Percentiles rank a stretch among this genome's conserved stretches.
These are phyloP conservation scores for Xylaria sp. DNA, from an alignment of 2,329 filamentous ascomycete species.

Conservation along the genomic window DNA sequence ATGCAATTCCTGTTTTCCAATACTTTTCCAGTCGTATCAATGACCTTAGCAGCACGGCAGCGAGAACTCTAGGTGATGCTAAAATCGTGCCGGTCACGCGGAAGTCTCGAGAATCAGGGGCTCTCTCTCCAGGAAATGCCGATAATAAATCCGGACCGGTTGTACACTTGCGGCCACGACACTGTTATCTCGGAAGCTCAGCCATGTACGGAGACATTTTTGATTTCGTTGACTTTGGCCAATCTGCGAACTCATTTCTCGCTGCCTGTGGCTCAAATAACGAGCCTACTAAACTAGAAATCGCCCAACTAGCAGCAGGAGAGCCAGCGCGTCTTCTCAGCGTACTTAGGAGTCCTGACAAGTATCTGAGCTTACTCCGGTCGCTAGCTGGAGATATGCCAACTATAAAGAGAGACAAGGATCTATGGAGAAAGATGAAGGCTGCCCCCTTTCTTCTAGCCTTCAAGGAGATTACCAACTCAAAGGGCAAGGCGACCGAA, in stretches of 20 bases:
- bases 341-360: conserved; percentile 82
- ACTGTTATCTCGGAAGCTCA: conserved; percentile 82
- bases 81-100: conserved; percentile 76
- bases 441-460: conserved; percentile 82
- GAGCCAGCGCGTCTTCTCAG: conserved; percentile 86
- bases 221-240: conserved; percentile 94
- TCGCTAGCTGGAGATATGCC: conserved; percentile 79
- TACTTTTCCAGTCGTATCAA: conserved; percentile 84
- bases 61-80: conserved; percentile 70
- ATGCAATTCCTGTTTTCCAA: conserved; percentile 78
- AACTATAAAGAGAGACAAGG: conserved; percentile 79
- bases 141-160: conserved; percentile 57
- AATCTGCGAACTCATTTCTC: conserved; percentile 87
- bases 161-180: conserved; percentile 72
- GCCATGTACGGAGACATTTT: conserved; percentile 86
- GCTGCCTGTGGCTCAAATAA: conserved; percentile 89
- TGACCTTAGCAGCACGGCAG: conserved; percentile 73
- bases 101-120: conserved; percentile 45
- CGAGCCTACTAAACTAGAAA: conserved; percentile 87
- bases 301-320: conserved; percentile 83
- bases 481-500: conserved; percentile 61
- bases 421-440: conserved; percentile 80
- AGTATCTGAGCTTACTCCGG: conserved; percentile 85
- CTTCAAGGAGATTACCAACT: conserved; percentile 74
- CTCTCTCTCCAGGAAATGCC: conserved; percentile 22